Conservation (phyloP, 164 flowering plant genomes). For the Chloranthus sessilifolius region DNA sequence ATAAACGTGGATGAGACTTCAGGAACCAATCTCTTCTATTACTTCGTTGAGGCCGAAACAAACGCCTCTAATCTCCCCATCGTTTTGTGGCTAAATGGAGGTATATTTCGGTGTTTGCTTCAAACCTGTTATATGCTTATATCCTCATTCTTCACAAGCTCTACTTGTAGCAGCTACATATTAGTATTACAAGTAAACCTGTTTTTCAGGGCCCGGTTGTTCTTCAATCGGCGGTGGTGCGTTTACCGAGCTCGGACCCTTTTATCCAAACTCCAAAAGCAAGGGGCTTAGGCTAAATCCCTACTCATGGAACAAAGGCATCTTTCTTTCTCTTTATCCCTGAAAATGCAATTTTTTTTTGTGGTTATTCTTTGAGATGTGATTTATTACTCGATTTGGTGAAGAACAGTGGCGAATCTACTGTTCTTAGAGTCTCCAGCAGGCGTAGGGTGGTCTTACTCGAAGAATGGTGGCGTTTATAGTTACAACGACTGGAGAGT, state of each 20-base stretch:
- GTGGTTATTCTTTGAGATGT: too few species aligned
- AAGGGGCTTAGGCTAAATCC: background rate
- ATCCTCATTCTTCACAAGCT: too few species aligned
- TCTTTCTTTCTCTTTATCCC: too few species aligned
- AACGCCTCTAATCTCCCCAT: constrained; percentile 3
- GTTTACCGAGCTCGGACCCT: constrained; percentile 6
- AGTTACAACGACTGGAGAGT: background rate
- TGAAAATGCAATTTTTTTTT: too few species aligned
- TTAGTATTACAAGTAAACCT: background rate
- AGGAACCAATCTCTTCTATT: constrained; percentile 10
- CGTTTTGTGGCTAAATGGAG: constrained; percentile 7
- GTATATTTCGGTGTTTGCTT: too few species aligned
- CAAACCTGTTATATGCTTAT: too few species aligned
- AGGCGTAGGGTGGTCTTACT: background rate
- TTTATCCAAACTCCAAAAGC: background rate
- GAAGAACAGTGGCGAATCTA: constrained; percentile 3
- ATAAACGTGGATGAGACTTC: constrained; percentile 6
- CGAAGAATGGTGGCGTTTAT: background rate
- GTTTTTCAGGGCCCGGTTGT: constrained; percentile 6
- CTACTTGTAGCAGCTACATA: too few species aligned
- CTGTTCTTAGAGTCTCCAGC: background rate
- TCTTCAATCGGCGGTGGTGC: constrained; percentile 7
- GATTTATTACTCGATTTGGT: too few species aligned
- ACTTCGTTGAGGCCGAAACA: constrained; percentile 5
- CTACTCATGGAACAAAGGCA: constrained; percentile 2